A percentile compares a stretch with the other conserved stretches of the same genome.
These are phyloP conservation scores for Botrytis galanthina DNA, from an alignment of 2,329 filamentous ascomycete genomes.

Conservation along the genomic window DNA sequence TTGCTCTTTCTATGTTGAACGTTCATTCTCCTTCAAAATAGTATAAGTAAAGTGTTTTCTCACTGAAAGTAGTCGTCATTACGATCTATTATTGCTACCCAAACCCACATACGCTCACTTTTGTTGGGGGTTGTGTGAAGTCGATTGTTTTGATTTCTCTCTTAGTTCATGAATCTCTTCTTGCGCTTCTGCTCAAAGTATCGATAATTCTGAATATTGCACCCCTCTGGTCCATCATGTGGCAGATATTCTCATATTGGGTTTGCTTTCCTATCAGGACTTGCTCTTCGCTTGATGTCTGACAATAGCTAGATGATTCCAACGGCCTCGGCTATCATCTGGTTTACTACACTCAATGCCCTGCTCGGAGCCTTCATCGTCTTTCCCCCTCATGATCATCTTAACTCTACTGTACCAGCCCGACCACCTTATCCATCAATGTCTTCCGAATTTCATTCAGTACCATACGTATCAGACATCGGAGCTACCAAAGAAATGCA, in stretches of 20 bases:
- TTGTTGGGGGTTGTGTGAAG: not conserved
- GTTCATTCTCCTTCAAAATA: not conserved
- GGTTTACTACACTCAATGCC: slow-evolving; percentile 14
- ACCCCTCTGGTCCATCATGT: not conserved
- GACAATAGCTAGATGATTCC: slow-evolving; percentile 28
- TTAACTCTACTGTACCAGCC: slow-evolving; percentile 36
- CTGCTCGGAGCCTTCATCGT: not conserved
- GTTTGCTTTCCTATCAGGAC: slow-evolving; percentile 32
- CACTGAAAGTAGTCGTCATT: not conserved
- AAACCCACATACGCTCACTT: not conserved
- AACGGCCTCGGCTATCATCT: slow-evolving; percentile 11
- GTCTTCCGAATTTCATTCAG: slow-evolving; percentile 49
- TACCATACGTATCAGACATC: slow-evolving; percentile 72
- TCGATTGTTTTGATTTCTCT: not conserved
- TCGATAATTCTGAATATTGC: not conserved
- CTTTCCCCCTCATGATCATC: slow-evolving; percentile 14
- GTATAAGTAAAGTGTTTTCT: not conserved
- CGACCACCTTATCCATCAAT: slow-evolving; percentile 60
- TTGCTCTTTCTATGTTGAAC: not conserved
- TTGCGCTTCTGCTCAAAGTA: not conserved
- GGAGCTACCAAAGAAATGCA: slow-evolving; percentile 59
- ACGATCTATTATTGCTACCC: not conserved
- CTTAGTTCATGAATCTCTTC: not conserved
- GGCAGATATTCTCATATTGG: slow-evolving; percentile 43
- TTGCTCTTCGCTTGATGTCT: slow-evolving; percentile 54